Evolutionary conservation across 148 eudicot genomes (phyloP), one percentile per base, ranked within the genome.

Genomic region (Fagopyrum esculentum): DNA sequence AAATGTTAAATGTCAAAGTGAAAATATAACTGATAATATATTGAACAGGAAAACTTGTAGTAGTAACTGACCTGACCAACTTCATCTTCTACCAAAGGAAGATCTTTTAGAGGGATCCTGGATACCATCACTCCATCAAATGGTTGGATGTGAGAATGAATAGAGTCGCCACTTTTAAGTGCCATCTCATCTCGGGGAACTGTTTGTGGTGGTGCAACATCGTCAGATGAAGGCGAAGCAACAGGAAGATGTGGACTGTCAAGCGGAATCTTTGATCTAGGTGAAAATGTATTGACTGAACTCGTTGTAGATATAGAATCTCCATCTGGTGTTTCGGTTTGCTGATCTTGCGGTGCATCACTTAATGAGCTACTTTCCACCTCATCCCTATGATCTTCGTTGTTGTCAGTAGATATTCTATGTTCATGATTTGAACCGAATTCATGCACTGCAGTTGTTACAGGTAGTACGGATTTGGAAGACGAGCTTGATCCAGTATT

Each of bases 391-490:
- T 59, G 22, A 10, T 59, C 6, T 59, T 60, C 26, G 26, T 22
- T 22, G 26, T 22, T 22, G 26, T 22, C 26, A 22, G 26, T 22
- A 22, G 26, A 22, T 22, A 22, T 22, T 22, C 26, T 13, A 70
- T 13, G 44, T 30, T 45, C 55, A 11, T 55, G 9, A 19, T 30
- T 46, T 7, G 74, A 19, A n/a, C 17, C 30, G 19, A 71, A 2
- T 8, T 71, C 74, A 71, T 17, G 30, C 35, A 71, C 74, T 3
- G 54, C 16, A n/a, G 19, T 49, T 9, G 55, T 15, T 30, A 7
- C 40, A 17, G 54, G 51, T 47, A 71, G 46, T 7, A 71, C 73
- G 13, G 73, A 71, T 11, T 71, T 71, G 73, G 73, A 52, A 17
- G 73, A 71, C n/a, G 73, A 46, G 13, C 30, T 22, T 71, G 73